These are phyloP conservation scores for apple (Malus domestica) DNA, from an alignment of 306 rosid species.

Conservation along the genomic window ASM211411v1 NC_041798.1:37183001-37183500, in stretches of 20 bases:
- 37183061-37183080: constrained; percentile 20
- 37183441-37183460: too few relatives aligned
- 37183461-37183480: too few relatives aligned
- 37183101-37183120: constrained; percentile 42
- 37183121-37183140: constrained; percentile 36
- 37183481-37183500: too few relatives aligned
- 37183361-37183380: background rate
- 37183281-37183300: constrained; percentile 18
- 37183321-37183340: constrained; percentile 18
- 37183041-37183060: constrained; percentile 3
- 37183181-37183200: constrained; percentile 13
- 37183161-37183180: constrained; percentile 24
- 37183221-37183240: background rate
- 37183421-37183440: too few relatives aligned
- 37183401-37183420: too few relatives aligned
- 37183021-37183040: constrained; percentile 11
- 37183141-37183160: constrained; percentile 20
- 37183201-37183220: background rate
- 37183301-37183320: constrained; percentile 19
- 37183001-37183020: too few relatives aligned
- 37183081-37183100: constrained; percentile 25
- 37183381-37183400: background rate
- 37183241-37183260: background rate
- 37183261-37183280: background rate
- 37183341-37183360: background rate